Evolutionary conservation across 257 asterid species (phyloP).

Genomic region (Rauvolfia tetraphylla): DNA sequence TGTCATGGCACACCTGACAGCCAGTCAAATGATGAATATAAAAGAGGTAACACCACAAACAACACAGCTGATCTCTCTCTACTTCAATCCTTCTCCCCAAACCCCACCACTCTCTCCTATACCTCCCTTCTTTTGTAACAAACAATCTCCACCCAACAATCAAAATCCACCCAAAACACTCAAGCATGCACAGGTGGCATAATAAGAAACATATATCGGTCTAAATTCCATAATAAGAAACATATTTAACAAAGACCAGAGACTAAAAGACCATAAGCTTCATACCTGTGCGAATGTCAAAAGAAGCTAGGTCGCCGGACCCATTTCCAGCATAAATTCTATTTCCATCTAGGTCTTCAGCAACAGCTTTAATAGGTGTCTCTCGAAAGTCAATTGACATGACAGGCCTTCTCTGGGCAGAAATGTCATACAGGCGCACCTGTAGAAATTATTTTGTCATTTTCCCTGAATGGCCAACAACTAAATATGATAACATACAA

Average conservation of each 20-base stretch:
- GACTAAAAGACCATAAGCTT: not conserved
- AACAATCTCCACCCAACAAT: not conserved
- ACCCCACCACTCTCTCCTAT: no score
- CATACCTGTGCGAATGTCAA: slow-evolving; percentile 85
- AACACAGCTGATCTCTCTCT: no score
- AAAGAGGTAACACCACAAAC: no score
- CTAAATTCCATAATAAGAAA: no score
- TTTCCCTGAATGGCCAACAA: not conserved
- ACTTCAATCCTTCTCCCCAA: no score
- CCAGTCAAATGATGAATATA: no score
- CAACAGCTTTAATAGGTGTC: slow-evolving; percentile 73
- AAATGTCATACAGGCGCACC: slow-evolving; percentile 89
- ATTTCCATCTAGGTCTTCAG: slow-evolving; percentile 74
- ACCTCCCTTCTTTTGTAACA: no score
- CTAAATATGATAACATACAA: not conserved
- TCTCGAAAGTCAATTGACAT: slow-evolving; percentile 80
- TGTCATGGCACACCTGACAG: no score
- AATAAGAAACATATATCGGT: no score
- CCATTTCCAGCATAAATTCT: slow-evolving; percentile 81
- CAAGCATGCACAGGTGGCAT: no score
- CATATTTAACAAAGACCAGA: no score
- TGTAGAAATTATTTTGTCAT: slow-evolving; percentile 27
- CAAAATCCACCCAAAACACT: no score
- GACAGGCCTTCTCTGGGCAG: slow-evolving; percentile 93
- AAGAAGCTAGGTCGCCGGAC: slow-evolving; percentile 90